phyloP scores from a whole-genome alignment of 352 stramenopile genomes.

The Plasmopara halstedii region DNA sequence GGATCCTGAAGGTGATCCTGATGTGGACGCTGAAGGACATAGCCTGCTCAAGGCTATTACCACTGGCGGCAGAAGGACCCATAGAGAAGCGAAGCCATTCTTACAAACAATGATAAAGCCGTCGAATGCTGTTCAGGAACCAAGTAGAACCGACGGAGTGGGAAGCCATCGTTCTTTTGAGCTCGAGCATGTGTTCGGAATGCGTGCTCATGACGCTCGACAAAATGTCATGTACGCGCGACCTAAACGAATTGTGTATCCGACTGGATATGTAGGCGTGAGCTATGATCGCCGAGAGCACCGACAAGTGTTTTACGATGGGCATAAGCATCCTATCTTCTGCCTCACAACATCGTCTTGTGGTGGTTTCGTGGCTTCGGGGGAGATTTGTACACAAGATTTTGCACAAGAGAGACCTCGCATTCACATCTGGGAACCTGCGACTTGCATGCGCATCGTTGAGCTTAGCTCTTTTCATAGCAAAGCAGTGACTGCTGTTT shows the following conservation, averaged over 20 bases:
- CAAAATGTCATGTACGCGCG: conserved; percentile 56
- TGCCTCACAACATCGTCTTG: conserved; percentile 38
- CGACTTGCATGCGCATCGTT: conserved; percentile 37
- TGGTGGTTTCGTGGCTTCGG: conserved; percentile 55
- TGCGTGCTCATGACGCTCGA: conserved; percentile 47
- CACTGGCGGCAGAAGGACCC: conserved; percentile 27
- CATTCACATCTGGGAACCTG: conserved; percentile 71
- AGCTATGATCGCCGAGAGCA: conserved; percentile 73
- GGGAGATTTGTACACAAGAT: conserved; percentile 58
- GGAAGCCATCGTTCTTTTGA: conserved; percentile 32
- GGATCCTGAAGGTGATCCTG: conserved; percentile 45
- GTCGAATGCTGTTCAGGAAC: conserved; percentile 26
- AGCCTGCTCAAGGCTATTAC: conserved; percentile 53
- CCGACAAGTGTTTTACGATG: conserved; percentile 53
- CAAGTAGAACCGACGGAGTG: conserved; percentile 28
- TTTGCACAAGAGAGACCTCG: conserved; percentile 45
- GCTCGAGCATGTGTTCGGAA: conserved; percentile 62
- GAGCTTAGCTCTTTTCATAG: conserved; percentile 57
- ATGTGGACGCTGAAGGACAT: conserved; percentile 41
- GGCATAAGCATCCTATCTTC: conserved; percentile 50
- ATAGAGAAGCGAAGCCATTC: conserved; percentile 57
- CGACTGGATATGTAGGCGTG: conserved; percentile 49
- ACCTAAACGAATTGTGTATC: conserved; percentile 57
- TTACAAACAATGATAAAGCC: conserved; percentile 56
- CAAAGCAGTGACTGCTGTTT: conserved; percentile 58